Percentiles rank a stretch among this genome's conserved stretches.
phyloP scores from a whole-genome alignment of 306 rosid species.

The Corylus avellana region DNA sequence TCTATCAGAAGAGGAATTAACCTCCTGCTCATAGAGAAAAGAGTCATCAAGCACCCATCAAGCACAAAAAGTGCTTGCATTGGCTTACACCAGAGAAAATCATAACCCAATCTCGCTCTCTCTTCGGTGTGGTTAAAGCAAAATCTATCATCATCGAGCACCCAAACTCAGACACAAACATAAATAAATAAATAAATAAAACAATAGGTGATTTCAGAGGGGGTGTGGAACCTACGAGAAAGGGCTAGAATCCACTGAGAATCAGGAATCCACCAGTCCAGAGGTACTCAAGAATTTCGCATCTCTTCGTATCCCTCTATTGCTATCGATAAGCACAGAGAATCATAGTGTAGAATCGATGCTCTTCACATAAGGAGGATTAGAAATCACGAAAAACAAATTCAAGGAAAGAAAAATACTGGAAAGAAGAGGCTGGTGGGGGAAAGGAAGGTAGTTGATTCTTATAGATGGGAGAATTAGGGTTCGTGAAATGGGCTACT shows the following conservation, averaged over 20 bases:
- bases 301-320: slow-evolving; percentile 47
- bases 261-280: slow-evolving; percentile 56
- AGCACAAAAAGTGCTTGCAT: slow-evolving; percentile 30
- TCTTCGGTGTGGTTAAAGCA: slow-evolving; percentile 82
- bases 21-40: slow-evolving; percentile 39
- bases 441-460: not conserved
- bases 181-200: not conserved
- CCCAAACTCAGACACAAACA: not conserved
- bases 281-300: slow-evolving; percentile 50
- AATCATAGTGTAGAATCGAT: slow-evolving; percentile 35
- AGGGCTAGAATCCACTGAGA: slow-evolving; percentile 45
- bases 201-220: not conserved
- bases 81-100: slow-evolving; percentile 6
- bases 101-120: slow-evolving; percentile 27
- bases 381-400: not conserved
- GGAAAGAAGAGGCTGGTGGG: not conserved
- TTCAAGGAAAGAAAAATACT: not conserved
- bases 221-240: slow-evolving; percentile 63
- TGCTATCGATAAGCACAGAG: slow-evolving; percentile 39
- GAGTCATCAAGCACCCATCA: slow-evolving; percentile 35
- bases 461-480: not conserved
- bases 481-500: not conserved
- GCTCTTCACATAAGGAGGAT: slow-evolving; percentile 2
- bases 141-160: slow-evolving; percentile 72
- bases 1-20: slow-evolving; percentile 34